Conservation (phyloP, 1,139 yeast species). For the Zygoascus meyerae region DNA sequence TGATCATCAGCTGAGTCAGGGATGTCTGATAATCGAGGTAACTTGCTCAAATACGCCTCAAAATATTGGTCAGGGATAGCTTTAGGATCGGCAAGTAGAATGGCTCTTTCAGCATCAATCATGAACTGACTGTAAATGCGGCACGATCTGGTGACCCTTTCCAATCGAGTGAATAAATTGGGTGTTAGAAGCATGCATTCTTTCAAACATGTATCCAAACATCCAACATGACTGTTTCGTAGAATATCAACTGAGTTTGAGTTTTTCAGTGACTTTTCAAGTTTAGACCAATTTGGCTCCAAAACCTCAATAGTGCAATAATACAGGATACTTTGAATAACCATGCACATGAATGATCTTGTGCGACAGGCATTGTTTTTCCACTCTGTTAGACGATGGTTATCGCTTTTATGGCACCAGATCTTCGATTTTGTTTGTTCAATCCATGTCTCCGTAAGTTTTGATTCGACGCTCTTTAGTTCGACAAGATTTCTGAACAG, state of each 20-base stretch:
- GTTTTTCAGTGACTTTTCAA: conserved; percentile 33
- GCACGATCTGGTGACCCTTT: conserved; percentile 34
- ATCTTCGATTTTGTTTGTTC: conserved; percentile 61
- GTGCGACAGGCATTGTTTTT: conserved; percentile 51
- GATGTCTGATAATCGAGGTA: conserved; percentile 36
- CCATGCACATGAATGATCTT: conserved; percentile 58
- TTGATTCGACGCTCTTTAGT: conserved; percentile 55
- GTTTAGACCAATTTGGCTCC: conserved; percentile 47
- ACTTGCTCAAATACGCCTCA: conserved; percentile 36
- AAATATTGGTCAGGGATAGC: conserved; percentile 36
- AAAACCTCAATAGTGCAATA: conserved; percentile 59
- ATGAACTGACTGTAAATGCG: conserved; percentile 22
- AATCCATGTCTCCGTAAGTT: conserved; percentile 64
- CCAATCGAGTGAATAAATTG: conserved; percentile 44
- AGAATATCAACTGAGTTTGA: conserved; percentile 48
- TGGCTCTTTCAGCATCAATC: conserved; percentile 8
- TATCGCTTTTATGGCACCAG: conserved; percentile 53
- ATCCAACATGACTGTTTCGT: conserved; percentile 48
- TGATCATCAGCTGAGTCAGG: conserved; percentile 29
- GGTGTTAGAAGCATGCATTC: conserved; percentile 65
- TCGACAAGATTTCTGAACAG: conserved; percentile 67
- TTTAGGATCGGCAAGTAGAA: conserved; percentile 34
- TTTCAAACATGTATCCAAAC: conserved; percentile 58
- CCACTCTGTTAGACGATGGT: conserved; percentile 47
- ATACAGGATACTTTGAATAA: conserved; percentile 50